Base-by-base conservation (phyloP, 2,329 filamentous ascomycete species). In the Geosmithia flava region DNA sequence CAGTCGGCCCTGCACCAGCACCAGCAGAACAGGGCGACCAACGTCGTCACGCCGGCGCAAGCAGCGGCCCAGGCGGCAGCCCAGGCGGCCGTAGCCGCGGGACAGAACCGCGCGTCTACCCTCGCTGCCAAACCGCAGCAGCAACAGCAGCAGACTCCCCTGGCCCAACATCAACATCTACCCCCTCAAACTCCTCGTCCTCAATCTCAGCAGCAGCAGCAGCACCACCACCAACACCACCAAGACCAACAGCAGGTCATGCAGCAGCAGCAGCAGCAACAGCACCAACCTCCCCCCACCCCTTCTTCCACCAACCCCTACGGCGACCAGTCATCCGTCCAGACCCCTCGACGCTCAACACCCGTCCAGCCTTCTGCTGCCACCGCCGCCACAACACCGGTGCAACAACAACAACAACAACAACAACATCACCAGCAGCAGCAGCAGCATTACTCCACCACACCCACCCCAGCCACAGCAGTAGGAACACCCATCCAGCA, bases 41-140 rank as follows among this genome's bases (percentile, higher is more conserved):
- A 58, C n/a, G 58, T 63, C 3, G 58, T 63, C 42, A 64, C 62
- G 43, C 62, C 64, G 7, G 58, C 62, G 17, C 59, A 62, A 49
- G 57, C 63, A 29, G 58, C 59, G 27, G 59, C 60, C 7, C 54
- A 58, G 43, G 52, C 56, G 39, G 51, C 51, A 15, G 45, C 60
- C 7, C 54, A 58, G n/a, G n/a, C n/a, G 42, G 52, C 56, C 41
- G 51, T 50, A 16, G 45, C 53, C 15, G 50, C 27, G 27, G 49
- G 33, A 23, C 49, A 53, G 46, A 49, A 51, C 30, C 48, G 48
- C 10, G 29, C 48, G 10, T 41, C 46, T 19, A 23, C 29, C 29
- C 29, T 30, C 29, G 29, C 29, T 7, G 29, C 29, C 6, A 30
- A 30, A 11, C 29, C 10, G 43, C 50, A 59, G 27, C 60, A 63